A percentile compares a stretch with the other conserved stretches of the same genome.
Evolutionary conservation across 139 green algal genomes (phyloP).

Genomic region (Chlorella ohadii): DNA sequence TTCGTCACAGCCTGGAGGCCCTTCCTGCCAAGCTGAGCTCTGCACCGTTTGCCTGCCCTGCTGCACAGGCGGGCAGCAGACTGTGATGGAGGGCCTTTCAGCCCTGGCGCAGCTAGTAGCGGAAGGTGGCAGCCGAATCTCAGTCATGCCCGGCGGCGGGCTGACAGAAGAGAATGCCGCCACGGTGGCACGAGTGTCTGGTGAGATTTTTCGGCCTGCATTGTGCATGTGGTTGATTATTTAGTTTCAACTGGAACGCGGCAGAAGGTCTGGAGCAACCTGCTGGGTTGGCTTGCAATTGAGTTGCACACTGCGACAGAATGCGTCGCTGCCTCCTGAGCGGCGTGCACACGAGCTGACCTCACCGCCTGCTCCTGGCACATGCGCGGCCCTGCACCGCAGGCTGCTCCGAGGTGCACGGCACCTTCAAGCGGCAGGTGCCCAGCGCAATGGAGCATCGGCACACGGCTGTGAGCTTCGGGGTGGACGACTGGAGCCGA

Average conservation of each 20-base stretch:
- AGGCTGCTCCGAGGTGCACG: constrained; percentile 46
- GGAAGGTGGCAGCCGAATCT: constrained; percentile 16
- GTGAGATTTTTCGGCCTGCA: background rate
- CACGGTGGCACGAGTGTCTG: constrained; percentile 27
- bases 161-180: constrained; percentile 32
- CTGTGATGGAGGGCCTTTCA: constrained; percentile 24
- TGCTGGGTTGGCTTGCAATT: too few relatives aligned
- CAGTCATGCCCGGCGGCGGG: constrained; percentile 46
- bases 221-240: too few relatives aligned
- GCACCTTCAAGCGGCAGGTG: constrained; percentile 36
- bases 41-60: accelerated
- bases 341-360: background rate
- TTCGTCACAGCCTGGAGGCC: too few relatives aligned
- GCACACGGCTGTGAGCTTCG: constrained; percentile 1
- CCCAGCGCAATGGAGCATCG: constrained; percentile 35
- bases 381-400: too few relatives aligned
- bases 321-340: background rate
- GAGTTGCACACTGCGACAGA: too few relatives aligned
- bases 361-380: too few relatives aligned
- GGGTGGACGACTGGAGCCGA: constrained; percentile 3
- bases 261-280: too few relatives aligned
- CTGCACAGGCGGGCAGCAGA: constrained; percentile 11
- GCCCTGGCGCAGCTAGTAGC: constrained; percentile 28
- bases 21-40: background rate
- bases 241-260: too few relatives aligned